A percentile compares a stretch with the other conserved stretches of the same genome.
Evolutionary conservation across 139 green algal species (phyloP).

Genomic region (Coelastrella sp.): DNA sequence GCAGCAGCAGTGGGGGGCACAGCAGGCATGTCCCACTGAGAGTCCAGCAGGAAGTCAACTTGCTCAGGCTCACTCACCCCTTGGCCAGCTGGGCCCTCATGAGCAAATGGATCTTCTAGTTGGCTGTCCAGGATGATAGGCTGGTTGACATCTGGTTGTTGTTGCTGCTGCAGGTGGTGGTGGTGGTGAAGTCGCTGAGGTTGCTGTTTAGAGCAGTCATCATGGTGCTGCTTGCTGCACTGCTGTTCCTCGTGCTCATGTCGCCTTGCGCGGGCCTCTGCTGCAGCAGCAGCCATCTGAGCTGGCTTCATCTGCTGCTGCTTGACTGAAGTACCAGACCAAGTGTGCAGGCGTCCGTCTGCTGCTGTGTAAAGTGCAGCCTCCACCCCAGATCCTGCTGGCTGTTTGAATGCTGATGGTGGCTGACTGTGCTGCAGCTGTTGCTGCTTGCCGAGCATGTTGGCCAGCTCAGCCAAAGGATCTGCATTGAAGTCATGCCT

Average conservation of each 20-base stretch:
- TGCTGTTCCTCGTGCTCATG: not conserved
- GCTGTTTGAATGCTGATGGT: not conserved
- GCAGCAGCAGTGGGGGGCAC: not conserved
- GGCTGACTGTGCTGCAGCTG: not conserved
- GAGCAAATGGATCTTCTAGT: not conserved
- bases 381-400: not conserved
- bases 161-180: not conserved
- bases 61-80: not conserved
- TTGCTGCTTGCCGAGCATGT: not conserved
- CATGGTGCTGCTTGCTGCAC: not conserved
- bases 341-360: not conserved
- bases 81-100: not conserved
- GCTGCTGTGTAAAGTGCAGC: not conserved
- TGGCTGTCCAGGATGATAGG: not conserved
- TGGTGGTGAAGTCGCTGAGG: not conserved
- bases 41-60: not conserved
- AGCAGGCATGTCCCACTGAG: not conserved
- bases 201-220: not conserved
- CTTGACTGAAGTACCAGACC: not conserved
- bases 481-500: constrained; percentile 1
- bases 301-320: not conserved
- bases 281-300: constrained; percentile 18
- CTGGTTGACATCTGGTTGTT: not conserved
- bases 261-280: constrained; percentile 1
- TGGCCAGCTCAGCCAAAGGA: constrained; percentile 7